phyloP scores from a whole-genome alignment of 2,329 filamentous ascomycete genomes.

The Colletotrichum sp. region DNA sequence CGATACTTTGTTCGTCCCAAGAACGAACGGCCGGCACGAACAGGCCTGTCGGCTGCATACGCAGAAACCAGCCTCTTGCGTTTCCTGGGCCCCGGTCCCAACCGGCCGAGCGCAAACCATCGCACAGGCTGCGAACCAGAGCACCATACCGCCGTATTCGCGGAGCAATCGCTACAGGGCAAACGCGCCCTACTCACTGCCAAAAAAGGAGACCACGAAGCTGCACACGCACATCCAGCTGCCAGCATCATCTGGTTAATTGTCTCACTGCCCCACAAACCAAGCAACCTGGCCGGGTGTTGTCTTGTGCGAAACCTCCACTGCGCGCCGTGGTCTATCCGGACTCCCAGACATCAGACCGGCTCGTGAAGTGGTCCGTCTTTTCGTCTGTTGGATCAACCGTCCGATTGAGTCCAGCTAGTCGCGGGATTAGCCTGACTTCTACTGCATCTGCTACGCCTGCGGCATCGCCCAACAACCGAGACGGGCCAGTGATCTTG shows the following conservation, averaged over 20 bases:
- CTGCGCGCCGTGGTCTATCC: not conserved
- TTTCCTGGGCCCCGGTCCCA: constrained; percentile 27
- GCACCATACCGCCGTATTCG: not conserved
- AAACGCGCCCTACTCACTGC: constrained; percentile 8
- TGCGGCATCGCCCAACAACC: not conserved
- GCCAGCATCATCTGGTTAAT: constrained; percentile 9
- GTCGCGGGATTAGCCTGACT: not conserved
- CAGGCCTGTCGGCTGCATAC: constrained; percentile 4
- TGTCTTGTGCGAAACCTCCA: not conserved
- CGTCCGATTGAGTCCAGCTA: not conserved
- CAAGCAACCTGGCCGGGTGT: not conserved
- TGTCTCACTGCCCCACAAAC: constrained; percentile 11
- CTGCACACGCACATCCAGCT: constrained; percentile 1
- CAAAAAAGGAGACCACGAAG: not conserved
- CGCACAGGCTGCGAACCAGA: not conserved
- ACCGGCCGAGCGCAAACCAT: constrained; percentile 25
- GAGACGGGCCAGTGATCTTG: not conserved
- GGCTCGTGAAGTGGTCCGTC: not conserved
- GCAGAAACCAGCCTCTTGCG: constrained; percentile 15
- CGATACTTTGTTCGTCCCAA: constrained; percentile 15
- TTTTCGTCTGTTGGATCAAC: not conserved
- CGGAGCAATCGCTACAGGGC: constrained; percentile 10
- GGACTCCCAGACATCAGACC: not conserved
- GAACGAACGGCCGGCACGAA: constrained; percentile 9
- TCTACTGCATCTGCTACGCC: constrained; percentile 4